phyloP scores from a whole-genome alignment of 192 early-diverging fungal species.

The Phycomyces nitens region DNA sequence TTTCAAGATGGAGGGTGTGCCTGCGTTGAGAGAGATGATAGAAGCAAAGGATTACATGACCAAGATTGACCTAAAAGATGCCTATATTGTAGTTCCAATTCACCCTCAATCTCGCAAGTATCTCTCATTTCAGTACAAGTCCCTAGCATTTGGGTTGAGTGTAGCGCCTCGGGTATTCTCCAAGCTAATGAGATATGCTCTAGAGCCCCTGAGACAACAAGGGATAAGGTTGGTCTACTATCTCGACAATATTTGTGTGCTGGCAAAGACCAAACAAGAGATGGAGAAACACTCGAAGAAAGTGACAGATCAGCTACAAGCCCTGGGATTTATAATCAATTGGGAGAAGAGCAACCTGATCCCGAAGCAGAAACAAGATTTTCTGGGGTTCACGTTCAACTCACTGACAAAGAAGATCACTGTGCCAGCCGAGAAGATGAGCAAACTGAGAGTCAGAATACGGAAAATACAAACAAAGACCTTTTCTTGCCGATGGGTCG shows the following conservation, averaged over 20 bases:
- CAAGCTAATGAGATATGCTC: constrained; percentile 4
- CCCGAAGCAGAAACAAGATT: constrained; percentile 1
- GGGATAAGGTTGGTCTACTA: constrained; percentile 11
- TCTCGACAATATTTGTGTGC: constrained; percentile 5
- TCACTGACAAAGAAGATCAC: neutral
- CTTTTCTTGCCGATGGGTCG: constrained; percentile 16
- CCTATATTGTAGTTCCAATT: constrained; percentile 10
- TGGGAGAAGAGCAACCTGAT: neutral
- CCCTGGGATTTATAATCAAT: constrained; percentile 4
- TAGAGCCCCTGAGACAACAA: constrained; percentile 3
- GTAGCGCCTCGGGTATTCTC: constrained; percentile 3
- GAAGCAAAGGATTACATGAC: constrained; percentile 14
- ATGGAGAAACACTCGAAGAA: neutral
- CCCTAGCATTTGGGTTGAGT: constrained; percentile 6
- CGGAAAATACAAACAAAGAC: neutral
- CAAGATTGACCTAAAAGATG: constrained; percentile 16
- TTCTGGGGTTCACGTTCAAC: constrained; percentile 14
- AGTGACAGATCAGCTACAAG: neutral
- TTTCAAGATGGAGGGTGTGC: constrained; percentile 22
- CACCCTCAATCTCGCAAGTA: constrained; percentile 2
- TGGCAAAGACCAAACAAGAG: neutral
- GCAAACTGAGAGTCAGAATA: neutral
- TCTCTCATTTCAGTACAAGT: constrained; percentile 11
- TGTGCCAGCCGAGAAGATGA: neutral
- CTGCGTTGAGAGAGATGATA: constrained; percentile 13